Evolutionary conservation across 1,139 yeast genomes (phyloP), one percentile per base, ranked within the genome.

Genomic region (Yarrowia galli): DNA sequence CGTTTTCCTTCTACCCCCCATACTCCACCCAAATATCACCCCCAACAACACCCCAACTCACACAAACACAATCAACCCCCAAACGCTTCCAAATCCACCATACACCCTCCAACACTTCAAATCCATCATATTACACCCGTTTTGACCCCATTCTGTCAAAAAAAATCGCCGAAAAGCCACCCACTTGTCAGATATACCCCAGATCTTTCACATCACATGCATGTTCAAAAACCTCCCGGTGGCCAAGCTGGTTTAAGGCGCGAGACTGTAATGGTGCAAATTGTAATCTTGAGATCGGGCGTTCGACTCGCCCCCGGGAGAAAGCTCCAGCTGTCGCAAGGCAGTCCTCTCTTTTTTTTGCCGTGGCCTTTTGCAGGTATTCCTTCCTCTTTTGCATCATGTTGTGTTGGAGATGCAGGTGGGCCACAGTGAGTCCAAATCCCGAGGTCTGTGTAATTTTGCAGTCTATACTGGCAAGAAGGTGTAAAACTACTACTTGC

Each of bases 291-390:
- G 64, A 56, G 64, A 56, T 56, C 64, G 64, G 64, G 64, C 64
- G 64, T 56, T 56, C 64, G 64, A 56, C 64, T 56, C 64, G 64
- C 64, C 64, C 64, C 64, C 64, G 64, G 64, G 64, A 56, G 64
- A 56, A n/a, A 2, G 38, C 20, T 9, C 22, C 0, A 18, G 36
- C 18, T 45, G 32, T 45, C 32, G 32, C 12, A 20, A 23, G 51
- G n/a, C 46, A 16, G 51, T 12, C 38, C 38, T n/a, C 35, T 23
- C 8, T 3, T 23, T 18, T 42, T 56, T 56, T 56, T 36, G 20
- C 28, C 8, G n/a, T 12, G 35, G 1, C 40, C 40, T 54, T 36
- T 54, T 54, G 58, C 54, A 49, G 53, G 22, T 49, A 32, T 49
- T 49, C 40, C 12, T 49, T 13, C 25, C 40, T 23, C 40, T 36